phyloP scores from a whole-genome alignment of 768 basidiomycete species.

The Mycena haematopus region DNA sequence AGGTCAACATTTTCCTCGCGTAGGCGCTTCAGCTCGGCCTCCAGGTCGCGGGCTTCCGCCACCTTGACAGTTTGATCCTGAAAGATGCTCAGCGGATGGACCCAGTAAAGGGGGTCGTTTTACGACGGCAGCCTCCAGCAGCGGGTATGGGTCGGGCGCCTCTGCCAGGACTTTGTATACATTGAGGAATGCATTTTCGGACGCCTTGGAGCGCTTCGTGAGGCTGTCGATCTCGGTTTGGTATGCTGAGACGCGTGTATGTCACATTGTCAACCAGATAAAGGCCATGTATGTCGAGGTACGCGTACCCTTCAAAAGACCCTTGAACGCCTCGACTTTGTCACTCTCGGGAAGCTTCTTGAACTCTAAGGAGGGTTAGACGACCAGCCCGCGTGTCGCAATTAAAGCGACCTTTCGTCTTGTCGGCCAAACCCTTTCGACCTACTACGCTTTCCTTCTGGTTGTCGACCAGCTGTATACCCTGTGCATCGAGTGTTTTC shows the following conservation, averaged over 20 bases:
- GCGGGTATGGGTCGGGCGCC: conserved; percentile 96
- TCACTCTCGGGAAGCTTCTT: conserved; percentile 93
- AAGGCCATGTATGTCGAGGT: background rate
- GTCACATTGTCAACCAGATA: background rate
- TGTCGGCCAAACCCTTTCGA: conserved; percentile 92
- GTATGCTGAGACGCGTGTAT: conserved; percentile 64
- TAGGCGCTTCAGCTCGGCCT: conserved; percentile 73
- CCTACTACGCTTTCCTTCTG: conserved; percentile 97
- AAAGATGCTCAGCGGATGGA: background rate
- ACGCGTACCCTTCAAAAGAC: conserved; percentile 79
- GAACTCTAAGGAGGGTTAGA: conserved; percentile 70
- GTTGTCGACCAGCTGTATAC: conserved; percentile 95
- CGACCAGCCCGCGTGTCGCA: background rate
- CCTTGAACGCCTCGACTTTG: conserved; percentile 88
- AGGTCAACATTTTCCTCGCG: conserved; percentile 86
- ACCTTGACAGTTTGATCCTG: conserved; percentile 95
- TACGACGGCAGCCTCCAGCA: conserved; percentile 93
- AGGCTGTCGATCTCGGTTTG: conserved; percentile 96
- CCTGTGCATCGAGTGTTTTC: conserved; percentile 90
- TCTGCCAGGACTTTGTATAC: conserved; percentile 97
- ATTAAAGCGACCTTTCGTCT: conserved; percentile 82
- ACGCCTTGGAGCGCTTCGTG: conserved; percentile 88
- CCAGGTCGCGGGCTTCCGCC: conserved; percentile 79
- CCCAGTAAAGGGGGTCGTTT: conserved; percentile 31
- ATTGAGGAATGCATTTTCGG: conserved; percentile 96